phyloP scores from a whole-genome alignment of 2,329 filamentous ascomycete genomes.

The Monilinia fructicola region DNA sequence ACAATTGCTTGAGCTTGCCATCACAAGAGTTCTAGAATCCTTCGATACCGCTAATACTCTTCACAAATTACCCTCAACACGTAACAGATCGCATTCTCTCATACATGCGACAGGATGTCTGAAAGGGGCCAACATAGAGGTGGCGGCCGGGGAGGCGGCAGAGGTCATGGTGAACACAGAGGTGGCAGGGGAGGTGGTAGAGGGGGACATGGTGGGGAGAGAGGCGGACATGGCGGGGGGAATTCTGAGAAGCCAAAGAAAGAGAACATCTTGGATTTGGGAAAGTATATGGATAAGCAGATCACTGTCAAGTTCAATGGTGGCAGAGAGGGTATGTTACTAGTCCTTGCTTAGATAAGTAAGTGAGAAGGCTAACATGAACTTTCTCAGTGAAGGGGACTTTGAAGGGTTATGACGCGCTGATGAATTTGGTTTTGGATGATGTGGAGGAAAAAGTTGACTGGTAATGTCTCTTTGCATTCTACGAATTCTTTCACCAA shows the following conservation, averaged over 20 bases:
- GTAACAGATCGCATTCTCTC: neutral
- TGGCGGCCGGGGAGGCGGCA: conserved; percentile 27
- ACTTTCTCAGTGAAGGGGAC: conserved; percentile 69
- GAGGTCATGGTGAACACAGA: conserved; percentile 24
- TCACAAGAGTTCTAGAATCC: conserved; percentile 8
- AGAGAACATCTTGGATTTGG: conserved; percentile 94
- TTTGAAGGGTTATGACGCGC: conserved; percentile 91
- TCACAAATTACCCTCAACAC: neutral
- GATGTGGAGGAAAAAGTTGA: conserved; percentile 85
- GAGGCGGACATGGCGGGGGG: conserved; percentile 47
- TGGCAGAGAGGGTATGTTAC: conserved; percentile 75
- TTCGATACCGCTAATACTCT: neutral
- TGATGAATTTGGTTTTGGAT: conserved; percentile 97
- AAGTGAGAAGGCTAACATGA: neutral
- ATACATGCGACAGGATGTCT: conserved; percentile 28
- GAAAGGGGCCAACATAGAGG: conserved; percentile 30
- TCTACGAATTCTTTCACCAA: conserved; percentile 11
- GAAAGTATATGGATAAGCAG: conserved; percentile 95
- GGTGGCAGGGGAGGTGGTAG: conserved; percentile 33
- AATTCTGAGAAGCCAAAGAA: conserved; percentile 84
- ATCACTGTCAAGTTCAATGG: conserved; percentile 97
- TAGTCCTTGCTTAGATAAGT: neutral
- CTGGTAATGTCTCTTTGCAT: conserved; percentile 58
- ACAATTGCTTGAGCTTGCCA: conserved; percentile 8
- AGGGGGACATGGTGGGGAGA: conserved; percentile 41